phyloP scores from a whole-genome alignment of 2,329 filamentous ascomycete species.

The Annulohypoxylon truncatum region DNA sequence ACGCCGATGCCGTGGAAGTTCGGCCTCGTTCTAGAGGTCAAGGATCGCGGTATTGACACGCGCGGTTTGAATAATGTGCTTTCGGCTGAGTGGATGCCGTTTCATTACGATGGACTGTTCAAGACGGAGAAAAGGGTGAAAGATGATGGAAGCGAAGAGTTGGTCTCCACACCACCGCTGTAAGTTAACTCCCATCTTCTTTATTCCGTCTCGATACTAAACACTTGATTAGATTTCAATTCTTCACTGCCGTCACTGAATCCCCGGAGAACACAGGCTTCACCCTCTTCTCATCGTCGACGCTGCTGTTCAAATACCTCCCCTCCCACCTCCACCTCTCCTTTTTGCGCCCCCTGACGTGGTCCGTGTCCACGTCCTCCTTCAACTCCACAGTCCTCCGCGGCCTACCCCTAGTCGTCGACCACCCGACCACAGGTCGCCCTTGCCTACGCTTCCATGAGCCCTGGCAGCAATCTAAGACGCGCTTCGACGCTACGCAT shows the following conservation, averaged over 20 bases:
- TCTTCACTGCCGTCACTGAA: constrained; percentile 60
- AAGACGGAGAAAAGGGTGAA: constrained; percentile 59
- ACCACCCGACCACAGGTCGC: constrained; percentile 58
- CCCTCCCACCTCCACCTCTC: constrained; percentile 53
- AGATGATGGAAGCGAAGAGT: constrained; percentile 54
- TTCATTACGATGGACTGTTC: constrained; percentile 69
- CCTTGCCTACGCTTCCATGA: constrained; percentile 67
- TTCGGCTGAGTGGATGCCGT: constrained; percentile 66
- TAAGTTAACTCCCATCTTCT: constrained; percentile 43
- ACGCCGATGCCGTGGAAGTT: constrained; percentile 64
- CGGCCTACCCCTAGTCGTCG: constrained; percentile 57
- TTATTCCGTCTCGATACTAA: background rate
- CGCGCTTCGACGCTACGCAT: constrained; percentile 60
- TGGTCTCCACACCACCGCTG: constrained; percentile 57
- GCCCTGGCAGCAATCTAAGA: constrained; percentile 64
- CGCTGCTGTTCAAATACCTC: constrained; percentile 61
- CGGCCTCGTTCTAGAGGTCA: constrained; percentile 62
- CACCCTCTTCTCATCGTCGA: constrained; percentile 65
- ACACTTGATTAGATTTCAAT: constrained; percentile 57
- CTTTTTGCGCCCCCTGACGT: constrained; percentile 56
- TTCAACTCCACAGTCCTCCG: constrained; percentile 59
- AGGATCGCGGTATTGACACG: constrained; percentile 58
- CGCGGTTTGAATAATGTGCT: constrained; percentile 64
- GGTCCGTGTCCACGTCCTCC: constrained; percentile 61
- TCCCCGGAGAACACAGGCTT: constrained; percentile 64